Conservation (phyloP, 164 flowering plant genomes). For the Berberis thunbergii region DNA sequence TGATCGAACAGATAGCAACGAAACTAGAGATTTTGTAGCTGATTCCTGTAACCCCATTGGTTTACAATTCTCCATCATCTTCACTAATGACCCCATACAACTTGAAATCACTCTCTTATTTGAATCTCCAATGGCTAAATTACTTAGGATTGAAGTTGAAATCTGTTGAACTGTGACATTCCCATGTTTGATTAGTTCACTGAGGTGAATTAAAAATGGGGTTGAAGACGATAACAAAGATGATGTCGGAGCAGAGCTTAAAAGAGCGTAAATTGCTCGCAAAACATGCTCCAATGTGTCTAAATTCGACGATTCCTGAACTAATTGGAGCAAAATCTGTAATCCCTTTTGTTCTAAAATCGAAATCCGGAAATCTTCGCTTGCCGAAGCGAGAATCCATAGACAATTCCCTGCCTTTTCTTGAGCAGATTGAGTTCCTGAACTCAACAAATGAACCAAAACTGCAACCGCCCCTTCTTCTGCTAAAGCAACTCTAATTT, state of each 20-base stretch:
- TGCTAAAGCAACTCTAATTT: constrained; percentile 32
- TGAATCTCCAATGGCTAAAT: constrained; percentile 39
- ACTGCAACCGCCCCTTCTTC: constrained; percentile 64
- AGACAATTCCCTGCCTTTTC: constrained; percentile 49
- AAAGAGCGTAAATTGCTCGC: constrained; percentile 41
- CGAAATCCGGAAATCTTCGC: constrained; percentile 33
- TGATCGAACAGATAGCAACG: constrained; percentile 42
- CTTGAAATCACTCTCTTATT: constrained; percentile 42
- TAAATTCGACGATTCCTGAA: constrained; percentile 34
- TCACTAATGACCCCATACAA: constrained; percentile 51
- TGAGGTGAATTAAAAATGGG: constrained; percentile 34
- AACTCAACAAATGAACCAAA: constrained; percentile 35
- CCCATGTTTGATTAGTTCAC: constrained; percentile 48
- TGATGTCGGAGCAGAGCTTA: constrained; percentile 19
- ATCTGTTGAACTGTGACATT: constrained; percentile 34
- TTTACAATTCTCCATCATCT: constrained; percentile 59
- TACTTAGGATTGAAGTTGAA: constrained; percentile 36
- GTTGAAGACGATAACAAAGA: constrained; percentile 36
- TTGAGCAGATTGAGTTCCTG: constrained; percentile 23
- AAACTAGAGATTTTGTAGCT: constrained; percentile 40
- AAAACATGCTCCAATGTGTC: constrained; percentile 45
- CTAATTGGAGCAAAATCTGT: constrained; percentile 36
- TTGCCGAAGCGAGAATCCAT: constrained; percentile 39
- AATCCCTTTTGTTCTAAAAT: constrained; percentile 45
- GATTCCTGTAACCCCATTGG: constrained; percentile 56